phyloP scores from a whole-genome alignment of 805 yeast genomes.

The Kazachstania taianensis region DNA sequence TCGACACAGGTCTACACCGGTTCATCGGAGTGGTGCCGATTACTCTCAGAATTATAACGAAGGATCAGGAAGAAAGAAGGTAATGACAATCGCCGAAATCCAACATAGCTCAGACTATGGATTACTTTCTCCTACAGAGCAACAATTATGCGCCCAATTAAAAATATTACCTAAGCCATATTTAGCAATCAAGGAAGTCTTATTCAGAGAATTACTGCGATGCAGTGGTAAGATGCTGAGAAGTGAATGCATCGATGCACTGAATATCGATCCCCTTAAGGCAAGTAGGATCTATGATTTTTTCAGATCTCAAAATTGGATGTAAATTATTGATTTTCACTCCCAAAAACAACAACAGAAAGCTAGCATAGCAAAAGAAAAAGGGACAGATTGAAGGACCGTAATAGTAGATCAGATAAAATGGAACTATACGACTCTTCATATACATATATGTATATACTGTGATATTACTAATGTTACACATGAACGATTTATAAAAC shows the following conservation, averaged over 20 bases:
- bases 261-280: conserved; percentile 78
- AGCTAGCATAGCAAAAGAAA: no score
- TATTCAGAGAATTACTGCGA: conserved; percentile 78
- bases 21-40: conserved; percentile 18
- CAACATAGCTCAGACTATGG: conserved; percentile 75
- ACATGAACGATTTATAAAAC: no score
- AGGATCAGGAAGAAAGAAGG: conserved; percentile 28
- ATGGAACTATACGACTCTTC: no score
- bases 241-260: conserved; percentile 72
- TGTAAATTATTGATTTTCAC: conserved; percentile 18
- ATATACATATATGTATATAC: conserved; percentile 2
- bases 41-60: conserved; percentile 21
- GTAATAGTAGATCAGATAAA: no score
- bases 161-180: conserved; percentile 90
- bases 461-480: neutral
- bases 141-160: conserved; percentile 69
- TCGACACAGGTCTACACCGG: conserved; percentile 23
- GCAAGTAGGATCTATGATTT: conserved; percentile 86
- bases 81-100: conserved; percentile 51
- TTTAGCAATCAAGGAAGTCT: conserved; percentile 78
- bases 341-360: neutral
- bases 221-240: conserved; percentile 78
- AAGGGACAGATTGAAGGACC: no score
- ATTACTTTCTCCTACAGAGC: conserved; percentile 79
- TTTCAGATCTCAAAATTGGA: conserved; percentile 88